A percentile compares a stretch with the other conserved stretches of the same genome.
These are phyloP conservation scores for Daldinia vernicosa DNA, from an alignment of 495 filamentous ascomycete species.

Conservation along the genomic window DNA sequence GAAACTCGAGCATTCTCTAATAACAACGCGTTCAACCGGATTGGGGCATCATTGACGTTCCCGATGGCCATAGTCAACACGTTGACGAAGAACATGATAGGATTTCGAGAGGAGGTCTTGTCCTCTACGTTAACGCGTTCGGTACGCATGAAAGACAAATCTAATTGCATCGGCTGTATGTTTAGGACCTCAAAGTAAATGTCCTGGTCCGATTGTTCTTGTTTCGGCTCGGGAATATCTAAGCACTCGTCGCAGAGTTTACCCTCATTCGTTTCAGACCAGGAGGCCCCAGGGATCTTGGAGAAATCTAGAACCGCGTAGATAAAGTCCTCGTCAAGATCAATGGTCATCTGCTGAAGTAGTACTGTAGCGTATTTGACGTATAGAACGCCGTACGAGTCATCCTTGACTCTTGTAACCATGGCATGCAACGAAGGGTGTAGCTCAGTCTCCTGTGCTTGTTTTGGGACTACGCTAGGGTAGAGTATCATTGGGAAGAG, in stretches of 20 bases:
- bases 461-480: slow-evolving; percentile 98
- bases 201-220: slow-evolving; percentile 83
- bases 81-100: slow-evolving; percentile 97
- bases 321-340: slow-evolving; percentile 98
- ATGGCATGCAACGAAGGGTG: slow-evolving; percentile 93
- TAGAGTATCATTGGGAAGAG: slow-evolving; percentile 98
- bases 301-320: slow-evolving; percentile 95
- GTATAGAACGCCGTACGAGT: slow-evolving; percentile 96
- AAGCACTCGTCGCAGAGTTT: slow-evolving; percentile 87
- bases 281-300: slow-evolving; percentile 92
- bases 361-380: slow-evolving; percentile 97
- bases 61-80: slow-evolving; percentile 99
- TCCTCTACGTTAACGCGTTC: slow-evolving; percentile 97
- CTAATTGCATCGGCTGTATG: slow-evolving; percentile 96
- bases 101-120: slow-evolving; percentile 86
- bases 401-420: slow-evolving; percentile 95
- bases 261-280: slow-evolving; percentile 81
- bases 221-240: slow-evolving; percentile 90
- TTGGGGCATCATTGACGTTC: slow-evolving; percentile 96
- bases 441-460: slow-evolving; percentile 93
- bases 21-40: slow-evolving; percentile 91
- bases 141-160: slow-evolving; percentile 95
- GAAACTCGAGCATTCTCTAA: slow-evolving; percentile 95
- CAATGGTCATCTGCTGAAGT: slow-evolving; percentile 96
- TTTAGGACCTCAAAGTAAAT: slow-evolving; percentile 98